phyloP scores from a whole-genome alignment of 2,329 filamentous ascomycete species.

The Clonostachys solani region DNA sequence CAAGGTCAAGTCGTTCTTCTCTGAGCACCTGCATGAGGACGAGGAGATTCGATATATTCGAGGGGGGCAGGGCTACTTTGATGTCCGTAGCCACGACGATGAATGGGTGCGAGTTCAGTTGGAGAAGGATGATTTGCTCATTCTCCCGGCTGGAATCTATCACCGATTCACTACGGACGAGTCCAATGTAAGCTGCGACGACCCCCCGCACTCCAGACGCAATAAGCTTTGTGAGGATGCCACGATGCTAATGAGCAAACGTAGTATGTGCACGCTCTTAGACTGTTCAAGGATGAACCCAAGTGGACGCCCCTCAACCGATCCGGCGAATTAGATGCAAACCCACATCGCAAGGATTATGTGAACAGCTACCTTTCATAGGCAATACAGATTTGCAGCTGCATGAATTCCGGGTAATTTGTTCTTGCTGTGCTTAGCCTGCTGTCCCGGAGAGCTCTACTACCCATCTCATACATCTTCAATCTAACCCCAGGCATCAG shows the following conservation, averaged over 20 bases:
- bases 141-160: conserved; percentile 92
- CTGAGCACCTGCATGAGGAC: conserved; percentile 95
- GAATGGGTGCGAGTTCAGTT: conserved; percentile 85
- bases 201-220: too few relatives aligned
- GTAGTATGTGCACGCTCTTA: conserved; percentile 92
- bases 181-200: conserved; percentile 63
- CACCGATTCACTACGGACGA: conserved; percentile 95
- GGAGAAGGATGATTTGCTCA: conserved; percentile 85
- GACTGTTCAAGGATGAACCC: conserved; percentile 95
- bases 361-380: conserved; percentile 41
- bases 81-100: conserved; percentile 78
- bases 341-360: conserved; percentile 76
- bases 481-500: too few relatives aligned
- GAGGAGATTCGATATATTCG: conserved; percentile 97
- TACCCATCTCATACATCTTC: too few relatives aligned
- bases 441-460: too few relatives aligned
- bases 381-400: background rate
- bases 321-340: conserved; percentile 69
- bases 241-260: background rate
- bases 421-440: too few relatives aligned
- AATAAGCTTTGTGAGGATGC: background rate
- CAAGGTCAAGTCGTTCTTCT: conserved; percentile 91
- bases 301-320: conserved; percentile 97
- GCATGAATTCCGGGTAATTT: too few relatives aligned
- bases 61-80: conserved; percentile 86